Conservation (phyloP, 2,329 filamentous ascomycete species). For the Volutella citrinella region DNA sequence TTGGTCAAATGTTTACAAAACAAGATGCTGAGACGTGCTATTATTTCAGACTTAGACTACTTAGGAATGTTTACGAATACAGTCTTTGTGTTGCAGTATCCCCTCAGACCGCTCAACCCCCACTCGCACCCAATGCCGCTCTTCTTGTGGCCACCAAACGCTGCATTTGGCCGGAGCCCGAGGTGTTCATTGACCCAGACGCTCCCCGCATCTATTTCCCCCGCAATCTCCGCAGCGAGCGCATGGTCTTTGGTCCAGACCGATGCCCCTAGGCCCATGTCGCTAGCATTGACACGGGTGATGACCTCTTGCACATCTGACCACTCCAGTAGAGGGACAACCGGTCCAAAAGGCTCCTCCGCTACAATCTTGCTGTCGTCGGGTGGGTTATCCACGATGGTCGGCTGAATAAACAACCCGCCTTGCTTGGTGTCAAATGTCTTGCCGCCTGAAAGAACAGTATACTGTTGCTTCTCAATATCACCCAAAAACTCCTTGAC, state of each 20-base stretch:
- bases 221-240: conserved; percentile 3
- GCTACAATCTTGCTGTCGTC: conserved; percentile 7
- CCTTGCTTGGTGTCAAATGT: not conserved
- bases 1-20: too few species aligned
- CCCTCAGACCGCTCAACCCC: conserved; percentile 8
- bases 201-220: conserved; percentile 4
- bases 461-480: conserved; percentile 2
- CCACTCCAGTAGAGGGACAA: conserved; percentile 10
- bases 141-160: conserved; percentile 12
- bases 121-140: conserved; percentile 9
- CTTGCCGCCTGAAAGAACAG: not conserved
- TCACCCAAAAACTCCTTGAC: conserved; percentile 2
- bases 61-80: not conserved
- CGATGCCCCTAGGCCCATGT: conserved; percentile 10
- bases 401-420: conserved; percentile 2
- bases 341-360: conserved; percentile 11
- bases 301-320: conserved; percentile 5
- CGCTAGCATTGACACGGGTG: conserved; percentile 7
- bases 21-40: not conserved
- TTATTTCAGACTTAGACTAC: not conserved
- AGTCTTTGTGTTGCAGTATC: conserved; percentile 8
- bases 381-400: conserved; percentile 7
- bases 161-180: conserved; percentile 3
- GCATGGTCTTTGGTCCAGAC: conserved; percentile 6
- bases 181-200: conserved; percentile 11